A percentile compares a stretch with the other conserved stretches of the same genome.
Evolutionary conservation across 139 green algal genomes (phyloP).

Genomic region (Chlorella ohadii): DNA sequence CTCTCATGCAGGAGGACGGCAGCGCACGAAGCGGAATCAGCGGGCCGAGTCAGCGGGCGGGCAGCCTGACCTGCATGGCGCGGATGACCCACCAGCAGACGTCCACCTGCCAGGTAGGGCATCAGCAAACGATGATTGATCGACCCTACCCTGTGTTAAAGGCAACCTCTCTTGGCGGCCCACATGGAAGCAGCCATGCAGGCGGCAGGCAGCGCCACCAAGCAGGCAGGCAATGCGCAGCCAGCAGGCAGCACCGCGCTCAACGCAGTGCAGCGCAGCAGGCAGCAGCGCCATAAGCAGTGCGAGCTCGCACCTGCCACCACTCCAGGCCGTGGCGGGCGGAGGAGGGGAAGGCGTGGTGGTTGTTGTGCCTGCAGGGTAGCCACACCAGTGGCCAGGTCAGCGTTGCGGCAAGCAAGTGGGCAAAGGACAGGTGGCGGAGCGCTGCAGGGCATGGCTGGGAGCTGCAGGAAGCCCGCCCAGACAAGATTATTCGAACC

Average conservation of each 20-base stretch:
- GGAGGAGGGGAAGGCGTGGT: slow-evolving; percentile 89
- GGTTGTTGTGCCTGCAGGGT: slow-evolving; percentile 95
- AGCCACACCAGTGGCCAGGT: too few species aligned
- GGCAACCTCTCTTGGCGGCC: neutral
- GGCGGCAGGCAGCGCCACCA: neutral
- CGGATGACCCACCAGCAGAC: slow-evolving; percentile 20
- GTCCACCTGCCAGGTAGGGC: neutral
- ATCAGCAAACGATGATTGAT: neutral
- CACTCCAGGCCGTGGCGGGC: slow-evolving; percentile 89
- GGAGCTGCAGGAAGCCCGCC: too few species aligned
- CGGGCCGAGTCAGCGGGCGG: too few species aligned
- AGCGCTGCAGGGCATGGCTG: too few species aligned
- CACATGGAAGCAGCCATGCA: neutral
- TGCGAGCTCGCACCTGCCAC: slow-evolving; percentile 76
- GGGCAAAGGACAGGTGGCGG: neutral
- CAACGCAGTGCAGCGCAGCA: neutral
- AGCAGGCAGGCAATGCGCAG: neutral
- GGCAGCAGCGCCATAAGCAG: too few species aligned
- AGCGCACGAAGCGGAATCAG: too few species aligned
- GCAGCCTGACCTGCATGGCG: slow-evolving; percentile 5
- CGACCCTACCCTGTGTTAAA: neutral
- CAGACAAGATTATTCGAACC: too few species aligned
- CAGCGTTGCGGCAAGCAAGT: too few species aligned
- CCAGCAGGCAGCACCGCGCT: neutral
- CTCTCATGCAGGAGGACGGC: too few species aligned